These are phyloP conservation scores for Aspergillus biplanus DNA, from an alignment of 495 filamentous ascomycete genomes.

Conservation along the genomic window DNA sequence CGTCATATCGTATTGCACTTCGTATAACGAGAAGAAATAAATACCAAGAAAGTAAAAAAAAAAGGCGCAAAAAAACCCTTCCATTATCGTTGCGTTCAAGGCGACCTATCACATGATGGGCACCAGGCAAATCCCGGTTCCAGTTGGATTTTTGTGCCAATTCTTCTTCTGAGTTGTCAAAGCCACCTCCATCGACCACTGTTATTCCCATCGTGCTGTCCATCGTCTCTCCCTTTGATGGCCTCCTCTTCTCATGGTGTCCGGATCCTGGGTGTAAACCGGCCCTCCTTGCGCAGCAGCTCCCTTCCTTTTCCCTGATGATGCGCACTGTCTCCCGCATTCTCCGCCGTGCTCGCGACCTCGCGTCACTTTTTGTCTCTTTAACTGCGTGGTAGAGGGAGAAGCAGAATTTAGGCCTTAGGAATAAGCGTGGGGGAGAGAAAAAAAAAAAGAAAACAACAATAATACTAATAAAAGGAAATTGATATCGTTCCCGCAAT, in stretches of 20 bases:
- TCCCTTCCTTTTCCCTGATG: slow-evolving; percentile 35
- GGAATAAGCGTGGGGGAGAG: neutral
- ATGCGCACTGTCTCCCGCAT: slow-evolving; percentile 40
- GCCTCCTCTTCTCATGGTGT: slow-evolving; percentile 36
- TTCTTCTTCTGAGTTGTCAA: slow-evolving; percentile 30
- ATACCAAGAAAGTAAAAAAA: slow-evolving; percentile 3
- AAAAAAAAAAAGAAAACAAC: neutral
- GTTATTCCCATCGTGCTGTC: slow-evolving; percentile 6
- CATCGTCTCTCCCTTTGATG: slow-evolving; percentile 33
- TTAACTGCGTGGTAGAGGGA: slow-evolving; percentile 5
- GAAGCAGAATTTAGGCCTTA: neutral
- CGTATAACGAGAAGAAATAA: too few relatives aligned
- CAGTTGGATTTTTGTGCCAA: slow-evolving; percentile 27
- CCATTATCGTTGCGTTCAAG: slow-evolving; percentile 11
- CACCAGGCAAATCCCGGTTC: slow-evolving; percentile 23
- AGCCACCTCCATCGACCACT: slow-evolving; percentile 5
- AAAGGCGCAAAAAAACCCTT: neutral
- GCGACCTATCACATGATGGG: slow-evolving; percentile 35
- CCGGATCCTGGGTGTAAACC: slow-evolving; percentile 35
- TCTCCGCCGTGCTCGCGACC: slow-evolving; percentile 37
- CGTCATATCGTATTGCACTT: neutral
- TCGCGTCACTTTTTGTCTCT: slow-evolving; percentile 33
- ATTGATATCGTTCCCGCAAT: slow-evolving; percentile 5
- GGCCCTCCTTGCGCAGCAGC: slow-evolving; percentile 28
- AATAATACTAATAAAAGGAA: slow-evolving; percentile 6